Conservation (phyloP, 1,139 yeast genomes). For the Geotrichum bryndzae region DNA sequence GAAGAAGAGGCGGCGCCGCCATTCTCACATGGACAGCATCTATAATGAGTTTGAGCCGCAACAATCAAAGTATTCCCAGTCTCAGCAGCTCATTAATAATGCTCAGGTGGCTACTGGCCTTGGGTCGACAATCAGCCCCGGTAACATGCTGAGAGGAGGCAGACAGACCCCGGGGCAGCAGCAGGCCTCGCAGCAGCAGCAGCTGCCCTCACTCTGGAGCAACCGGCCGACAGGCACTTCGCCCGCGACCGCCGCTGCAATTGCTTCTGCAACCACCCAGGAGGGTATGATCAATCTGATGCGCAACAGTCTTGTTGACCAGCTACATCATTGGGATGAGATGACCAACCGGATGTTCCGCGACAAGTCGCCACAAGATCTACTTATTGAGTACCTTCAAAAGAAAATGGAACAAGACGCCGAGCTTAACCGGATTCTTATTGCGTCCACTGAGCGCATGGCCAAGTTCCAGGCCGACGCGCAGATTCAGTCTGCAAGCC, state of each 20-base stretch:
- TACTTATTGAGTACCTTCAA: slow-evolving; percentile 12
- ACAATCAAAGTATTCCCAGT: not conserved
- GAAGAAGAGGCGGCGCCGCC: slow-evolving; percentile 15
- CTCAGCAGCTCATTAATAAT: not conserved
- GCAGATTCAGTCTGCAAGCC: slow-evolving; percentile 10
- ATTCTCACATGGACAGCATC: slow-evolving; percentile 17
- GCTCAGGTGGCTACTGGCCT: not conserved
- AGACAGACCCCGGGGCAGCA: no score
- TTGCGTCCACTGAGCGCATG: slow-evolving; percentile 14
- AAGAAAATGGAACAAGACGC: slow-evolving; percentile 15
- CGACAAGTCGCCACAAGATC: slow-evolving; percentile 14
- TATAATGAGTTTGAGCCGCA: slow-evolving; percentile 8
- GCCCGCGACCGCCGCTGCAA: no score
- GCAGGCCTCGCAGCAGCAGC: no score
- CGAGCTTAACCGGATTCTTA: slow-evolving; percentile 9
- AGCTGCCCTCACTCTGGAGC: no score
- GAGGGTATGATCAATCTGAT: not conserved
- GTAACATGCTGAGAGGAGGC: not conserved
- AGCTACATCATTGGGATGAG: slow-evolving; percentile 11
- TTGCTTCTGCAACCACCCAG: not conserved
- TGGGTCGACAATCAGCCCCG: not conserved
- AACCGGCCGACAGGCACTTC: no score
- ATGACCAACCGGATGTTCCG: slow-evolving; percentile 6
- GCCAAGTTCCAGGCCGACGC: slow-evolving; percentile 12
- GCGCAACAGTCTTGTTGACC: slow-evolving; percentile 8